Conservation (phyloP, 768 basidiomycete species). For the Auricularia auricula-judae region DNA sequence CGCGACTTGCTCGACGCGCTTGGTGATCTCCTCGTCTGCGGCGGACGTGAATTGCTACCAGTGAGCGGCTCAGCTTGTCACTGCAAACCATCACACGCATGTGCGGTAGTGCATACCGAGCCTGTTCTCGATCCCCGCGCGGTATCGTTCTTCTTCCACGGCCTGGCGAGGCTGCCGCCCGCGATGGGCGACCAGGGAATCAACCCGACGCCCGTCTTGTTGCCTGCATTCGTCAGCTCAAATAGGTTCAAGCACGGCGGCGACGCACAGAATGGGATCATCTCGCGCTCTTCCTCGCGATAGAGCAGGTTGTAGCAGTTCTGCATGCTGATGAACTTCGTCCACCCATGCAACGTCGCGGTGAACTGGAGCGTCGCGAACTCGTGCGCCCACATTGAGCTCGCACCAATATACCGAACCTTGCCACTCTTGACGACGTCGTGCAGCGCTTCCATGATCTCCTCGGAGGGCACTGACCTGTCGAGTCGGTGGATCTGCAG, state of each 20-base stretch:
- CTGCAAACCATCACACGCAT: no score
- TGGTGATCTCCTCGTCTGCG: constrained; percentile 14
- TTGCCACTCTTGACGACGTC: constrained; percentile 38
- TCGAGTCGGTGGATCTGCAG: constrained; percentile 38
- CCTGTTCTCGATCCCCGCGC: constrained; percentile 3
- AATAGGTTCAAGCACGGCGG: not conserved
- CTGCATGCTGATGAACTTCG: constrained; percentile 22
- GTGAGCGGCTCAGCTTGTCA: not conserved
- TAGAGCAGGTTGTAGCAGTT: constrained; percentile 12
- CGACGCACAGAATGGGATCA: constrained; percentile 6
- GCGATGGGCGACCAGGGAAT: constrained; percentile 15
- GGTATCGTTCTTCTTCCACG: constrained; percentile 7
- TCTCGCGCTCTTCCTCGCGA: constrained; percentile 12
- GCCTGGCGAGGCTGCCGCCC: constrained; percentile 9
- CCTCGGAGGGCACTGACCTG: constrained; percentile 22
- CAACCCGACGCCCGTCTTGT: constrained; percentile 9
- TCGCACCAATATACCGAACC: constrained; percentile 40
- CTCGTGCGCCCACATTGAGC: constrained; percentile 36
- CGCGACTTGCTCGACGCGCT: constrained; percentile 17
- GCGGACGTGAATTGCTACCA: not conserved
- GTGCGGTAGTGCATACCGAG: no score
- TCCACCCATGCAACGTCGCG: constrained; percentile 34
- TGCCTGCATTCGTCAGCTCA: not conserved
- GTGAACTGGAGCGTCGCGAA: constrained; percentile 32
- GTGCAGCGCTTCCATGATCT: constrained; percentile 41